Evolutionary conservation across 2,329 filamentous ascomycete genomes (phyloP).

Genomic region (Mycogone perniciosa): DNA sequence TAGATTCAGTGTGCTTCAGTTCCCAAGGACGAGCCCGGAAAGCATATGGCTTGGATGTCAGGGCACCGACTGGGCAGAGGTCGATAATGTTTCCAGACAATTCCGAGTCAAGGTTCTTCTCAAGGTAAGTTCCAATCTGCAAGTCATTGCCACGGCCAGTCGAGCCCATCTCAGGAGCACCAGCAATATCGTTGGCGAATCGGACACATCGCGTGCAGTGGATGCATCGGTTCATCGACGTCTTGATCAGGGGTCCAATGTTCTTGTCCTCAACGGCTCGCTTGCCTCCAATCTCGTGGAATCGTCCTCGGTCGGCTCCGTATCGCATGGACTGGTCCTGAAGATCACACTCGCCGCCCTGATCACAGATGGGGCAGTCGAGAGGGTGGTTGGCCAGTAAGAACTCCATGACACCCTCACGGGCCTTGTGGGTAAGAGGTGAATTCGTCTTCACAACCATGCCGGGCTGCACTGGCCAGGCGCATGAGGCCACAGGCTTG

Average conservation of each 20-base stretch:
- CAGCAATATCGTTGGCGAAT: constrained; percentile 95
- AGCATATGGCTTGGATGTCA: constrained; percentile 95
- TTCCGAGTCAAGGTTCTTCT: constrained; percentile 88
- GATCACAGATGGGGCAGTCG: constrained; percentile 96
- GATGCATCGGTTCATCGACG: constrained; percentile 99
- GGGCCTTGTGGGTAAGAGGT: constrained; percentile 90
- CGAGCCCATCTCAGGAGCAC: constrained; percentile 90
- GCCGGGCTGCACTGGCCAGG: constrained; percentile 95
- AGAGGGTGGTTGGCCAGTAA: constrained; percentile 92
- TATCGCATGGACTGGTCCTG: constrained; percentile 99
- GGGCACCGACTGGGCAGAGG: constrained; percentile 91
- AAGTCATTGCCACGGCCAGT: constrained; percentile 94
- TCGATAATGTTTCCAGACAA: constrained; percentile 97
- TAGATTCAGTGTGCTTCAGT: constrained; percentile 88
- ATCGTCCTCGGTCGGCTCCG: constrained; percentile 88
- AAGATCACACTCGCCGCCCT: constrained; percentile 97
- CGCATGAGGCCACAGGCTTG: constrained; percentile 96
- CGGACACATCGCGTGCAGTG: constrained; percentile 97
- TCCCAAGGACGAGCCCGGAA: constrained; percentile 98
- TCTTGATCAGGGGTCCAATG: constrained; percentile 96
- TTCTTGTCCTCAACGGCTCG: constrained; percentile 99
- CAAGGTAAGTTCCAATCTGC: constrained; percentile 96
- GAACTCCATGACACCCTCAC: constrained; percentile 99
- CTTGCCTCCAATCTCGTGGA: constrained; percentile 94
- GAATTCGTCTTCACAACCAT: constrained; percentile 99